phyloP scores from a whole-genome alignment of 2,329 filamentous ascomycete species.

The Exutisphaerella laricina region DNA sequence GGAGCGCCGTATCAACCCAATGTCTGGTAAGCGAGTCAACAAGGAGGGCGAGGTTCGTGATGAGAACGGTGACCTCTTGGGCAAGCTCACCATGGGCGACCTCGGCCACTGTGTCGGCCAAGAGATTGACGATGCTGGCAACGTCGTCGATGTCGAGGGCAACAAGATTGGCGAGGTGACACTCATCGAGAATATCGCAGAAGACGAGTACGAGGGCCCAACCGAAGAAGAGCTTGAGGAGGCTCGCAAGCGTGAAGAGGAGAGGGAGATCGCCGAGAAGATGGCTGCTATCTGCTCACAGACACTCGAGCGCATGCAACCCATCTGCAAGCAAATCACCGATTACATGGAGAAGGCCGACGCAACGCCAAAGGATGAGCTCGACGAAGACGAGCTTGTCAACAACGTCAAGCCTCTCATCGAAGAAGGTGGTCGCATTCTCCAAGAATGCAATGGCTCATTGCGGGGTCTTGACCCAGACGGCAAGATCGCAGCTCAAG shows the following conservation, averaged over 20 bases:
- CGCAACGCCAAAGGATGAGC: conserved; percentile 74
- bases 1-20: conserved; percentile 53
- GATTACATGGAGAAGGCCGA: conserved; percentile 78
- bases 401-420: conserved; percentile 81
- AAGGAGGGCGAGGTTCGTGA: conserved; percentile 50
- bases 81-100: conserved; percentile 47
- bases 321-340: conserved; percentile 79
- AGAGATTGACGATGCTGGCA: conserved; percentile 49
- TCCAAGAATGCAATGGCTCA: conserved; percentile 79
- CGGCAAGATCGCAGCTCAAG: conserved; percentile 75
- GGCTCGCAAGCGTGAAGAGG: conserved; percentile 53
- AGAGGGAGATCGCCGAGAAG: conserved; percentile 70
- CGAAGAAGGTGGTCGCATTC: conserved; percentile 74
- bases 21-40: conserved; percentile 52
- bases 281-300: conserved; percentile 69
- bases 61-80: conserved; percentile 47
- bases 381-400: conserved; percentile 85
- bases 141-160: conserved; percentile 51
- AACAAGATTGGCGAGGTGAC: conserved; percentile 61
- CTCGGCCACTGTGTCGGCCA: conserved; percentile 49
- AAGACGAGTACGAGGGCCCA: conserved; percentile 49
- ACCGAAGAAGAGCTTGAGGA: conserved; percentile 50
- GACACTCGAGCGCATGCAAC: conserved; percentile 76
- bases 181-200: conserved; percentile 54
- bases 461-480: conserved; percentile 87